Conservation (phyloP, 2,329 filamentous ascomycete genomes). For the Camptophora hylomeconis region DNA sequence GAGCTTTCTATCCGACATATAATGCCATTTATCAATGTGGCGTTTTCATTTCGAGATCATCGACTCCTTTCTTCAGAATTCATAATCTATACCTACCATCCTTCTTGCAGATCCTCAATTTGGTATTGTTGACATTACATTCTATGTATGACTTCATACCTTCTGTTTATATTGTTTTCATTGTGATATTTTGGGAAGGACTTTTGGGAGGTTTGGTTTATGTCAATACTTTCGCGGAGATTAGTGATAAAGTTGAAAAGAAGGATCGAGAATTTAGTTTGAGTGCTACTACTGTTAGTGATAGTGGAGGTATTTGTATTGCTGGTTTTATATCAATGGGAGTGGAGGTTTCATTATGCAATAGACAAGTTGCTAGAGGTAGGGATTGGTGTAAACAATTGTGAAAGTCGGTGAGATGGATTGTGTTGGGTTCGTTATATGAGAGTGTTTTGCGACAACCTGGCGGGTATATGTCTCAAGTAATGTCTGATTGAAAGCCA, state of each 20-base stretch:
- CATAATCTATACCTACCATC: conserved; percentile 71
- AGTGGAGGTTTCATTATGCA: conserved; percentile 69
- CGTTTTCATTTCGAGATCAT: conserved; percentile 87
- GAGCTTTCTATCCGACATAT: conserved; percentile 90
- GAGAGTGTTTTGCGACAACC: no score
- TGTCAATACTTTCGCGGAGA: conserved; percentile 90
- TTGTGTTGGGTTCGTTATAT: no score
- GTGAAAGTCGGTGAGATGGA: no score
- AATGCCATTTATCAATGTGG: conserved; percentile 89
- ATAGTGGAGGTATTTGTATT: conserved; percentile 79
- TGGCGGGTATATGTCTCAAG: no score
- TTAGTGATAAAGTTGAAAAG: conserved; percentile 65
- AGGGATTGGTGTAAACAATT: conserved; percentile 55
- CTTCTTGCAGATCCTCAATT: conserved; percentile 67
- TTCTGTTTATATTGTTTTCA: conserved; percentile 72
- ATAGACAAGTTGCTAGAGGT: conserved; percentile 71
- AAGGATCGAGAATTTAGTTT: conserved; percentile 84
- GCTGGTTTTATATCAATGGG: conserved; percentile 74
- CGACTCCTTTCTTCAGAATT: conserved; percentile 73
- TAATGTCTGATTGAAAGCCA: no score
- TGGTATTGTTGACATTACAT: conserved; percentile 60
- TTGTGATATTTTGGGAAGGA: conserved; percentile 86
- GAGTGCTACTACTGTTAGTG: conserved; percentile 79
- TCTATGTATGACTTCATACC: conserved; percentile 72
- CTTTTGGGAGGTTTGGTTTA: conserved; percentile 84